Percentiles rank a stretch among this genome's conserved stretches.
Evolutionary conservation across 2,329 filamentous ascomycete genomes (phyloP).

Genomic region (Colletotrichum godetiae): DNA sequence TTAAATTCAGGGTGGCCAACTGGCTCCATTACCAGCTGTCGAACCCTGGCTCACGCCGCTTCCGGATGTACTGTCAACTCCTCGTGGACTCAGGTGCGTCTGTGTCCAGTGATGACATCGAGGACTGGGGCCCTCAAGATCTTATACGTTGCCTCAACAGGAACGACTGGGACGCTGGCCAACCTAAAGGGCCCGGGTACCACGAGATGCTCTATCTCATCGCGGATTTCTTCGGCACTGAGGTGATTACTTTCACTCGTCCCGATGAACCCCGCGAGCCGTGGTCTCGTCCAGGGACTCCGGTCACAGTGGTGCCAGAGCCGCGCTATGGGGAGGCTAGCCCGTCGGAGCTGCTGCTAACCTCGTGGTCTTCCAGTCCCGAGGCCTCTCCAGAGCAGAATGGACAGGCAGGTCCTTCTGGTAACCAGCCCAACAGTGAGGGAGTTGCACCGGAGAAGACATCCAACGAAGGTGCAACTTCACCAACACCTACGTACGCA

Average conservation of each 20-base stretch:
- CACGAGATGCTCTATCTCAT: conserved; percentile 29
- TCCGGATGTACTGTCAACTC: conserved; percentile 23
- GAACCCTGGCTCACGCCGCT: not conserved
- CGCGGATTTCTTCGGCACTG: conserved; percentile 14
- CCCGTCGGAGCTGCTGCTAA: no score
- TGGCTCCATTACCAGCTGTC: not conserved
- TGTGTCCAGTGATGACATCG: not conserved
- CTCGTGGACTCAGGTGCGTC: not conserved
- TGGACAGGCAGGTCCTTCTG: no score
- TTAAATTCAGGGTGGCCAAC: not conserved
- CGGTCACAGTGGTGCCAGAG: no score
- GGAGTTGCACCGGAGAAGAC: no score
- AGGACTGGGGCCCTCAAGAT: conserved; percentile 5
- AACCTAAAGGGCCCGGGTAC: conserved; percentile 12
- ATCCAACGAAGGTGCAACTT: no score
- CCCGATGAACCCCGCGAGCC: not conserved
- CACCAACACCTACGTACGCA: not conserved
- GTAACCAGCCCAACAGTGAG: no score
- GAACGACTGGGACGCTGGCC: not conserved
- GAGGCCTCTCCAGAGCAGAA: no score
- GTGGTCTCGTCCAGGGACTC: no score
- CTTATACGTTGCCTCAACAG: conserved; percentile 5
- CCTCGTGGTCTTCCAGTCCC: no score
- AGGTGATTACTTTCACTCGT: conserved; percentile 25
- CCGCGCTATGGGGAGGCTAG: no score